phyloP scores from a whole-genome alignment of 768 basidiomycete genomes.

The Macrolepiota fuliginosa region DNA sequence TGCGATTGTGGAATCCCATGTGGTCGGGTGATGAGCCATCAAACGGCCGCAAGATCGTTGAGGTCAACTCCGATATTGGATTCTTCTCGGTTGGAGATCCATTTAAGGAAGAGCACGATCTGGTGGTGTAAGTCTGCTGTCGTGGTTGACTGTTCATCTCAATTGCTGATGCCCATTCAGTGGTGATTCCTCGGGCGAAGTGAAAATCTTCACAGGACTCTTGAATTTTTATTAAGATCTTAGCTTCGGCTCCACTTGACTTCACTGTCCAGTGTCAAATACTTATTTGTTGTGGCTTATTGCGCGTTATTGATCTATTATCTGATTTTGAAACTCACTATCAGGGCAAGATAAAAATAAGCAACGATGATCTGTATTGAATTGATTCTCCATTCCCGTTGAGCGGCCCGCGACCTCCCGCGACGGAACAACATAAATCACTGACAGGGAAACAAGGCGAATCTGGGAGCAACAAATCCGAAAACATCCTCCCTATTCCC shows the following conservation, averaged over 20 bases:
- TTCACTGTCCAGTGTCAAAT: neutral
- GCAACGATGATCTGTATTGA: neutral
- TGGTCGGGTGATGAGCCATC: slow-evolving; percentile 30
- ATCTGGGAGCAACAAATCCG: neutral
- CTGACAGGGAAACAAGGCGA: too few species aligned
- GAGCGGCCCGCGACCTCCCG: neutral
- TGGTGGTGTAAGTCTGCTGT: slow-evolving; percentile 53
- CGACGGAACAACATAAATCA: too few species aligned
- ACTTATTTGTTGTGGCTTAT: neutral
- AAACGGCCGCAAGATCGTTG: slow-evolving; percentile 51
- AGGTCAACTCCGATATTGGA: slow-evolving; percentile 54
- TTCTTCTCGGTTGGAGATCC: slow-evolving; percentile 59
- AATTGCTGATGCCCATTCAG: slow-evolving; percentile 22
- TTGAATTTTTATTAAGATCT: slow-evolving; percentile 5
- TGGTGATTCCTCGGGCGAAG: slow-evolving; percentile 47
- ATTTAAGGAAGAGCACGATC: slow-evolving; percentile 46
- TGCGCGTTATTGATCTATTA: neutral
- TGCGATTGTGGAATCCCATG: slow-evolving; percentile 64
- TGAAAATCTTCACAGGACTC: slow-evolving; percentile 40
- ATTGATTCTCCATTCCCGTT: neutral
- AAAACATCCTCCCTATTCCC: neutral
- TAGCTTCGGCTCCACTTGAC: neutral
- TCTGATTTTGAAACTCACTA: neutral
- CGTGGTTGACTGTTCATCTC: neutral
- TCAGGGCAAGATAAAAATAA: neutral